Percentiles rank a stretch among this genome's conserved stretches.
These are phyloP conservation scores for Odontarrhena argentea DNA, from an alignment of 345 rosid genomes.

Conservation along the genomic window DNA sequence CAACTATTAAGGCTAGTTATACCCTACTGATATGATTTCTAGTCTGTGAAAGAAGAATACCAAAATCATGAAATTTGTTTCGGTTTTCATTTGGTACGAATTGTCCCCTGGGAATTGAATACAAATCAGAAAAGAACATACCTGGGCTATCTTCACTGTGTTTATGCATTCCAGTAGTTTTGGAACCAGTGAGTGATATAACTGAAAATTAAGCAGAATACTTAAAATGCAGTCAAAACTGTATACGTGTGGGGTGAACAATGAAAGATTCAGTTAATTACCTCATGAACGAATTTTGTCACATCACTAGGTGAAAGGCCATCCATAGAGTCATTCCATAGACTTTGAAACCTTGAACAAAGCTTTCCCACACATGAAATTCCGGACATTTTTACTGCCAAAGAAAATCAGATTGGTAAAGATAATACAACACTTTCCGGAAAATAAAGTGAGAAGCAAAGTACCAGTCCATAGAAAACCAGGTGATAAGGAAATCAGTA, in stretches of 20 bases:
- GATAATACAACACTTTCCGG: background rate
- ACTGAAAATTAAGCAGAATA: conserved; percentile 48
- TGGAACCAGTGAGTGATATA: conserved; percentile 58
- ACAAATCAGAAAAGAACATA: conserved; percentile 34
- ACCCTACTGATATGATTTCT: background rate
- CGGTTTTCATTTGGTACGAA: conserved; percentile 10
- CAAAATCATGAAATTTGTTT: conserved; percentile 1
- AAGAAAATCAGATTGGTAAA: conserved; percentile 30
- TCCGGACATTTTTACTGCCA: conserved; percentile 77
- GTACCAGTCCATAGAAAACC: conserved; percentile 87
- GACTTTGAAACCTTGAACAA: conserved; percentile 56
- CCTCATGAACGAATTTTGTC: conserved; percentile 63
- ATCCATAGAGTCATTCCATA: conserved; percentile 47
- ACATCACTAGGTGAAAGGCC: conserved; percentile 39
- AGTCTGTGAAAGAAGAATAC: background rate
- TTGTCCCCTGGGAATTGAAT: background rate
- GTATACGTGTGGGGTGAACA: background rate
- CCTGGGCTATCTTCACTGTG: conserved; percentile 92
- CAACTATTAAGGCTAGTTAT: background rate
- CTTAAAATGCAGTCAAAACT: conserved; percentile 23
- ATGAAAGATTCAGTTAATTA: conserved; percentile 38
- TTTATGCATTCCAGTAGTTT: conserved; percentile 66
- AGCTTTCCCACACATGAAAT: conserved; percentile 72
- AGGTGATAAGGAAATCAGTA: conserved; percentile 59
- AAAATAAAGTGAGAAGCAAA: conserved; percentile 27